Conservation (phyloP, 371 early-diverging fungal species). For the Mortierella sp. region DNA sequence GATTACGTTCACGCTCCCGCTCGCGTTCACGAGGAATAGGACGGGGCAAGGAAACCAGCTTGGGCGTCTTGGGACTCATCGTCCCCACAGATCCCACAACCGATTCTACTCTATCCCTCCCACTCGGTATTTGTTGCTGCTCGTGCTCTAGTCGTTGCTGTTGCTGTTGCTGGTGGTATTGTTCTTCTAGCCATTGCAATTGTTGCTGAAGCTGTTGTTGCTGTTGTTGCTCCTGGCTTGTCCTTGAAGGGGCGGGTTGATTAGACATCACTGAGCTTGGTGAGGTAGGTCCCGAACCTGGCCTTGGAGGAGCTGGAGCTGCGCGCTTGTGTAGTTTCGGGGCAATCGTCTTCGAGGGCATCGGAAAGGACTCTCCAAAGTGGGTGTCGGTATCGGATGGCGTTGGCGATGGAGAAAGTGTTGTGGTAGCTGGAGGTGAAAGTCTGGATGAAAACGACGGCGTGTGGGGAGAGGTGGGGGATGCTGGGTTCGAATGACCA, state of each 20-base stretch:
- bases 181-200: too few species aligned
- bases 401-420: not conserved
- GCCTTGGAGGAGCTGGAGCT: not conserved
- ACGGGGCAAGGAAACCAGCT: conserved; percentile 24
- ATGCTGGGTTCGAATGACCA: not conserved
- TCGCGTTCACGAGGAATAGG: conserved; percentile 26
- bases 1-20: not conserved
- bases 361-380: conserved; percentile 20
- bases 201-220: conserved; percentile 21
- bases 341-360: conserved; percentile 15
- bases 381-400: conserved; percentile 1
- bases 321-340: not conserved
- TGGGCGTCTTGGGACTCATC: conserved; percentile 26
- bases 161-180: conserved; percentile 16
- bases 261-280: conserved; percentile 11
- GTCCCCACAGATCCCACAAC: not conserved
- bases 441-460: conserved; percentile 4
- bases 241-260: not conserved
- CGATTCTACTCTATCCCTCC: not conserved
- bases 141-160: not conserved
- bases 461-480: not conserved
- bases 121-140: not conserved
- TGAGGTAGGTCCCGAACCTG: not conserved
- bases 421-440: not conserved
- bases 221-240: conserved; percentile 17